Percentiles rank a stretch among this genome's conserved stretches.
Evolutionary conservation across 768 basidiomycete genomes (phyloP).

Genomic region (Phanerodontia chrysosporium): DNA sequence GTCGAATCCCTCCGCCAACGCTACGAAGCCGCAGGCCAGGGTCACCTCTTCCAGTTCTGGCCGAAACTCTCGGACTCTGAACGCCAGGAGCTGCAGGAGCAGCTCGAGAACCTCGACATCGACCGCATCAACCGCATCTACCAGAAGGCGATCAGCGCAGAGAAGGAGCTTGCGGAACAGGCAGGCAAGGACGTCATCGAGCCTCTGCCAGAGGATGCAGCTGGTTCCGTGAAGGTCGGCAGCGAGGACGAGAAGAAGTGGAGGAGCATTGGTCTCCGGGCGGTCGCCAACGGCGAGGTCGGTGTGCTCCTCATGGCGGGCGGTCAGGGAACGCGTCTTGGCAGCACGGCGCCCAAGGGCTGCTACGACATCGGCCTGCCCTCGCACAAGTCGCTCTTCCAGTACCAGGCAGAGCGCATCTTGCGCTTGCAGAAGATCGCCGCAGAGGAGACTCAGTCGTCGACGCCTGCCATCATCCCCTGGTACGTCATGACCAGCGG

Average conservation of each 20-base stretch:
- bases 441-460: slow-evolving; percentile 47
- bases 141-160: slow-evolving; percentile 66
- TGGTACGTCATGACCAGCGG: slow-evolving; percentile 99
- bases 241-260: slow-evolving; percentile 63
- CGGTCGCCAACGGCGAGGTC: slow-evolving; percentile 78
- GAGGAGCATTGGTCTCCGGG: slow-evolving; percentile 73
- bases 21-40: slow-evolving; percentile 81
- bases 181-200: slow-evolving; percentile 53
- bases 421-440: slow-evolving; percentile 76
- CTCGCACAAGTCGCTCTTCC: slow-evolving; percentile 91
- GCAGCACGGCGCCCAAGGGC: slow-evolving; percentile 90
- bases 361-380: slow-evolving; percentile 97
- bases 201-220: slow-evolving; percentile 76
- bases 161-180: slow-evolving; percentile 45
- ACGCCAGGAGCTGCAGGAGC: slow-evolving; percentile 56
- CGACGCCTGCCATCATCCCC: slow-evolving; percentile 68
- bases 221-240: slow-evolving; percentile 55
- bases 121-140: slow-evolving; percentile 89
- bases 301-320: slow-evolving; percentile 98
- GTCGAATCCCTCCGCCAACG: slow-evolving; percentile 52
- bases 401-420: slow-evolving; percentile 97
- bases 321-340: slow-evolving; percentile 93
- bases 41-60: slow-evolving; percentile 89
- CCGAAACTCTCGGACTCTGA: slow-evolving; percentile 61
- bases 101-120: slow-evolving; percentile 80